phyloP scores from a whole-genome alignment of 2,329 filamentous ascomycete species.

The Aspergillus intermedius region DNA sequence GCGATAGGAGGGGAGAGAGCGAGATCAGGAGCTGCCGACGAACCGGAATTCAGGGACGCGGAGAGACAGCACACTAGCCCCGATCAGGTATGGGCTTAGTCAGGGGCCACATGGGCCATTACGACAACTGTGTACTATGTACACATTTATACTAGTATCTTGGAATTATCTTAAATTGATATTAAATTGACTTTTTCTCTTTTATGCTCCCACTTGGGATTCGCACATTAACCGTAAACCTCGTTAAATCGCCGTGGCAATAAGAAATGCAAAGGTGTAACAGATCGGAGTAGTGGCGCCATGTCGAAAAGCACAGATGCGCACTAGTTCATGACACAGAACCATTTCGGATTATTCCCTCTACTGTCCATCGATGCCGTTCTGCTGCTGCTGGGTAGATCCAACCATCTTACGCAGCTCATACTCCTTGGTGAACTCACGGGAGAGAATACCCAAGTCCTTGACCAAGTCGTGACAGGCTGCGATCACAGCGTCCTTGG shows the following conservation, averaged over 20 bases:
- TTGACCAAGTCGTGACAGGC: constrained; percentile 77
- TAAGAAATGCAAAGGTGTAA: neutral
- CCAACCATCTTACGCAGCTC: constrained; percentile 80
- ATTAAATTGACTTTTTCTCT: too few species aligned
- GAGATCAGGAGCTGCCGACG: constrained; percentile 23
- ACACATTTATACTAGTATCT: too few species aligned
- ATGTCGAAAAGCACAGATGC: neutral
- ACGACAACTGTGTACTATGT: neutral
- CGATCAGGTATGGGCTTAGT: constrained; percentile 1
- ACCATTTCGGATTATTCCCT: constrained; percentile 2
- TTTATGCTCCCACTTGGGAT: neutral
- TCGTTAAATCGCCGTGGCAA: constrained; percentile 1
- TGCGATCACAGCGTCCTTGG: constrained; percentile 79
- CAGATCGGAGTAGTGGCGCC: too few species aligned
- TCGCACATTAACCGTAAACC: neutral
- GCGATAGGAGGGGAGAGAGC: constrained; percentile 14
- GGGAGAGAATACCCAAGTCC: constrained; percentile 70
- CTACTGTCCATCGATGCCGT: constrained; percentile 18
- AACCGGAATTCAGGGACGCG: constrained; percentile 22
- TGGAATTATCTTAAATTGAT: too few species aligned
- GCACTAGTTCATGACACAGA: constrained; percentile 5
- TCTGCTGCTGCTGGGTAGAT: constrained; percentile 49
- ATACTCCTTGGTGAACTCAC: constrained; percentile 88
- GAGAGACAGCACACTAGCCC: constrained; percentile 18
- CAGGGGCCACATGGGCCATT: neutral